Evolutionary conservation across 495 filamentous ascomycete genomes (phyloP).

Genomic region (Penicillium fimorum): DNA sequence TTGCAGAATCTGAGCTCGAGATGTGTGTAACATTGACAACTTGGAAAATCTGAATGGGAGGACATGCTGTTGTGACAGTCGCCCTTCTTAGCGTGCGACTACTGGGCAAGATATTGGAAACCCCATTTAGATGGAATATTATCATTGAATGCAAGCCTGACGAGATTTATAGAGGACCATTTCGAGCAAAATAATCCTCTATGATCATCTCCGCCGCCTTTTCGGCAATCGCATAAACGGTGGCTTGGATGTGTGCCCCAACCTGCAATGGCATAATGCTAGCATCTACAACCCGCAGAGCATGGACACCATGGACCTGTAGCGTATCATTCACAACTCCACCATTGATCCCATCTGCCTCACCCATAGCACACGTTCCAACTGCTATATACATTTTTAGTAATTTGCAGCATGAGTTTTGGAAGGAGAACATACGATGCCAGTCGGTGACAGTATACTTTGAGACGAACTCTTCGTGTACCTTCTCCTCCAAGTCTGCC

Average conservation of each 20-base stretch:
- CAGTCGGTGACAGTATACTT: conserved; percentile 42
- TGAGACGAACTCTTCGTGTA: conserved; percentile 36
- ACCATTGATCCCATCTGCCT: conserved; percentile 17
- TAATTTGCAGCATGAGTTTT: conserved; percentile 1
- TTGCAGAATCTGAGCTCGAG: not conserved
- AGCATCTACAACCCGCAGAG: conserved; percentile 55
- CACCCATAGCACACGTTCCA: conserved; percentile 57
- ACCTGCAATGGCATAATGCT: conserved; percentile 53
- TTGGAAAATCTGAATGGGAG: not conserved
- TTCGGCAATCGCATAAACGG: conserved; percentile 54
- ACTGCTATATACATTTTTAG: conserved; percentile 22
- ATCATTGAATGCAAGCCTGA: not conserved
- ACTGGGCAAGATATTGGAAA: not conserved
- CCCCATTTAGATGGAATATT: not conserved
- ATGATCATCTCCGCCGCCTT: conserved; percentile 50
- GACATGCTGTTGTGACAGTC: not conserved
- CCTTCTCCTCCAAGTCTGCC: conserved; percentile 19
- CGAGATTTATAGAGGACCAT: not conserved
- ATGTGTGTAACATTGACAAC: not conserved
- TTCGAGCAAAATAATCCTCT: conserved; percentile 19
- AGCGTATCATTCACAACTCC: conserved; percentile 51
- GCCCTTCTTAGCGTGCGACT: not conserved
- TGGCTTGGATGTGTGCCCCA: conserved; percentile 51
- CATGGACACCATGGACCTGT: conserved; percentile 47
- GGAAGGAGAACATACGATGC: conserved; percentile 27